phyloP scores from a whole-genome alignment of 371 early-diverging fungal species.

The Circinella minor region DNA sequence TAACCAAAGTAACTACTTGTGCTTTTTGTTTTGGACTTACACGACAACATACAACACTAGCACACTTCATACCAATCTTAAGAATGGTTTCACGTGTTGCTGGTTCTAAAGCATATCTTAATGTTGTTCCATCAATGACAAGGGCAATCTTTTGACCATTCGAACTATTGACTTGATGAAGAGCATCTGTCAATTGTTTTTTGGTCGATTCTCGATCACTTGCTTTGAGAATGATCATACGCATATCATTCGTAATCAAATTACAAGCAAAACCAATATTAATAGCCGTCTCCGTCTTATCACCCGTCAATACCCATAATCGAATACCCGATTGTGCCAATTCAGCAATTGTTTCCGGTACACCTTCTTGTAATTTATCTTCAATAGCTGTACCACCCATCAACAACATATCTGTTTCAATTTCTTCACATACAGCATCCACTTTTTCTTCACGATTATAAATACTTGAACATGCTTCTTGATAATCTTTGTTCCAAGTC shows the following conservation, averaged over 20 bases:
- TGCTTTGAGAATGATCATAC: slow-evolving; percentile 69
- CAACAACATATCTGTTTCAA: slow-evolving; percentile 74
- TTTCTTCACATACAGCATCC: slow-evolving; percentile 71
- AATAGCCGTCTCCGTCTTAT: slow-evolving; percentile 89
- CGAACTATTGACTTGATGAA: slow-evolving; percentile 39
- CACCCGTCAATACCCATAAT: slow-evolving; percentile 96
- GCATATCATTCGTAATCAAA: slow-evolving; percentile 70
- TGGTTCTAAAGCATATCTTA: slow-evolving; percentile 77
- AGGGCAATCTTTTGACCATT: slow-evolving; percentile 65
- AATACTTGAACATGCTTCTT: slow-evolving; percentile 68
- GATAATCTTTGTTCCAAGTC: slow-evolving; percentile 61
- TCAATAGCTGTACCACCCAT: slow-evolving; percentile 94
- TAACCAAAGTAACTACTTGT: slow-evolving; percentile 68
- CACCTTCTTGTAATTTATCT: slow-evolving; percentile 91
- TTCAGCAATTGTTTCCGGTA: slow-evolving; percentile 81
- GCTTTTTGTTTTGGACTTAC: slow-evolving; percentile 93
- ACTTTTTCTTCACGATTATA: slow-evolving; percentile 76
- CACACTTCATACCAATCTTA: slow-evolving; percentile 69
- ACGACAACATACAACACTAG: slow-evolving; percentile 87
- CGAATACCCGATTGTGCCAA: slow-evolving; percentile 86
- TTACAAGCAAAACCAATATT: slow-evolving; percentile 85
- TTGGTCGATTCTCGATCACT: slow-evolving; percentile 60
- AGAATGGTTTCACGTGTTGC: slow-evolving; percentile 62
- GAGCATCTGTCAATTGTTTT: slow-evolving; percentile 66
- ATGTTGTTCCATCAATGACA: slow-evolving; percentile 91